phyloP scores from a whole-genome alignment of 495 filamentous ascomycete genomes.

The Penicillium chermesinum region DNA sequence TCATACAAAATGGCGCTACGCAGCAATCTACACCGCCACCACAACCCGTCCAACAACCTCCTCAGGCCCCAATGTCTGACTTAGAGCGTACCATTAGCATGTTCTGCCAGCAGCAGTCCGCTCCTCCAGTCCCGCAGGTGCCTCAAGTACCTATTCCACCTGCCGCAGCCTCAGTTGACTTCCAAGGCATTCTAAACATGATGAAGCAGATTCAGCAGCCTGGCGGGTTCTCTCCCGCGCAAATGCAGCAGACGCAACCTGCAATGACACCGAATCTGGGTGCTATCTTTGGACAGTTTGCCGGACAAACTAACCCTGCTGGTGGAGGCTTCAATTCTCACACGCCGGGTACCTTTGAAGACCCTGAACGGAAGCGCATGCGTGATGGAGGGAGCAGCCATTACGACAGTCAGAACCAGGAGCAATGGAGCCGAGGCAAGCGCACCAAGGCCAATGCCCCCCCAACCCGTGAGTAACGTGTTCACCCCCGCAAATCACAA shows the following conservation, averaged over 20 bases:
- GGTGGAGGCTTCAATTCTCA: conserved; percentile 20
- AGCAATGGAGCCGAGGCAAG: conserved; percentile 29
- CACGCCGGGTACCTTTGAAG: conserved; percentile 28
- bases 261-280: conserved; percentile 38
- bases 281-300: conserved; percentile 46
- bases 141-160: conserved; percentile 5
- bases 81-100: conserved; percentile 40
- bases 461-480: conserved; percentile 31
- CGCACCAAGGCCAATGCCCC: conserved; percentile 29
- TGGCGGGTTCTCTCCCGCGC: conserved; percentile 18
- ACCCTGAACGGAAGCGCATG: conserved; percentile 43
- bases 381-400: conserved; percentile 32
- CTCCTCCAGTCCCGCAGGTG: conserved; percentile 25
- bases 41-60: conserved; percentile 16
- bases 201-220: conserved; percentile 34
- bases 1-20: conserved; percentile 35
- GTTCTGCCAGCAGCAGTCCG: conserved; percentile 41
- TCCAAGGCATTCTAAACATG: conserved; percentile 33
- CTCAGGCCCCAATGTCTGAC: conserved; percentile 27
- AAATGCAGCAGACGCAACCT: conserved; percentile 29
- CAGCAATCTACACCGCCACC: conserved; percentile 30
- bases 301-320: conserved; percentile 29
- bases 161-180: conserved; percentile 25
- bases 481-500: not conserved
- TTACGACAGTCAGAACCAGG: conserved; percentile 12